phyloP scores from a whole-genome alignment of 176 grass and related monocot genomes.

The Oryza officinalis region DNA sequence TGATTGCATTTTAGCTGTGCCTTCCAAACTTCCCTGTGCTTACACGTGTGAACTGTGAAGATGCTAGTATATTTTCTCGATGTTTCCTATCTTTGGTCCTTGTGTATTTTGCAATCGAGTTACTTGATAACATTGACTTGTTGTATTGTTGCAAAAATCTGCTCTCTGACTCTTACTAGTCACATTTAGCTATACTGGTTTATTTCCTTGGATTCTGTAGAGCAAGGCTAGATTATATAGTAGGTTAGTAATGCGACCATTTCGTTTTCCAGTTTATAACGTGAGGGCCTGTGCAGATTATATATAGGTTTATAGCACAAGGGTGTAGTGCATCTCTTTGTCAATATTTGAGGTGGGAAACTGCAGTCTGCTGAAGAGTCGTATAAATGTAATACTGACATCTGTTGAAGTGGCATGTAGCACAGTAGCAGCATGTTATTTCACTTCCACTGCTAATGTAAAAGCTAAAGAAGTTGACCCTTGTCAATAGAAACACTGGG shows the following conservation, averaged over 20 bases:
- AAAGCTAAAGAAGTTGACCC: not conserved
- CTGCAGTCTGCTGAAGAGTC: not conserved
- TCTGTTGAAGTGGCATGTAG: not conserved
- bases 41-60: slow-evolving; percentile 23
- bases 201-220: not conserved
- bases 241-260: not conserved
- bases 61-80: slow-evolving; percentile 1
- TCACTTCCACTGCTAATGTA: slow-evolving; percentile 3
- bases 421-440: not conserved
- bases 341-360: not conserved
- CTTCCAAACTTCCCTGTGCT: slow-evolving; percentile 6
- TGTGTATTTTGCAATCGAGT: not conserved
- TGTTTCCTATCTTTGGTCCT: slow-evolving; percentile 6
- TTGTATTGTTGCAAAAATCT: not conserved
- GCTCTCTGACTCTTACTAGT: not conserved
- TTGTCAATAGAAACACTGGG: not conserved
- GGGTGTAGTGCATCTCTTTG: not conserved
- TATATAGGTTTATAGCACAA: not conserved
- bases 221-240: not conserved
- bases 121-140: slow-evolving; percentile 13
- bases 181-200: not conserved
- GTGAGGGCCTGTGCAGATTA: not conserved
- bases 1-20: not conserved
- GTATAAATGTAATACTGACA: not conserved
- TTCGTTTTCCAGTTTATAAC: not conserved